These are phyloP conservation scores for Discostella stelligera DNA, from an alignment of 352 stramenopile genomes.

Conservation along the genomic window DNA sequence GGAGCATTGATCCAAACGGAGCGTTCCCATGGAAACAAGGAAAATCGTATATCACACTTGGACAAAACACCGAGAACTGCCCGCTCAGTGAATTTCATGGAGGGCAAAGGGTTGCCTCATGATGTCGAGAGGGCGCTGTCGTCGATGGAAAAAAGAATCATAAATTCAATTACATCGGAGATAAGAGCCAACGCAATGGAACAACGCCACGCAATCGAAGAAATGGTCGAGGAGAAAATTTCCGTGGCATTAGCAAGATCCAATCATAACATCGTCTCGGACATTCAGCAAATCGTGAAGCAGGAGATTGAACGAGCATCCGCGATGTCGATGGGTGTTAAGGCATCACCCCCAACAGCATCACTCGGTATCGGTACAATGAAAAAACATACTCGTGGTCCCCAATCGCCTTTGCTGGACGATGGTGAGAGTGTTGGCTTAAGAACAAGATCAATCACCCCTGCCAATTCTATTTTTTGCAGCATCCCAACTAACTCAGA, in stretches of 20 bases:
- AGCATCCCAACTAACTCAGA: background rate
- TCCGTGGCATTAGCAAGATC: constrained; percentile 25
- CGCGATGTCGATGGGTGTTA: constrained; percentile 12
- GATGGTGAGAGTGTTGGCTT: constrained; percentile 2
- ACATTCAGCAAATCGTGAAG: constrained; percentile 31
- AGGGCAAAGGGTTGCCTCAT: constrained; percentile 16
- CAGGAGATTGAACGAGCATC: constrained; percentile 22
- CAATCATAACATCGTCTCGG: constrained; percentile 34
- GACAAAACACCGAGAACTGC: constrained; percentile 10
- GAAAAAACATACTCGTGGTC: constrained; percentile 5
- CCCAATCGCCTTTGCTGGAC: background rate
- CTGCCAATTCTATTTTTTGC: too few species aligned
- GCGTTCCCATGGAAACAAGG: constrained; percentile 7
- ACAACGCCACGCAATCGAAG: constrained; percentile 29
- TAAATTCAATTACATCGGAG: constrained; percentile 29
- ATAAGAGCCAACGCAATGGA: constrained; percentile 26
- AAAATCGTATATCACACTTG: constrained; percentile 7
- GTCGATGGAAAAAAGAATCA: constrained; percentile 40
- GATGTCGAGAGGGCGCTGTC: constrained; percentile 31
- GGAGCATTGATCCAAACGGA: constrained; percentile 11
- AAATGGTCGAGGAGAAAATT: constrained; percentile 45
- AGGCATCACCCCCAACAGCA: constrained; percentile 6
- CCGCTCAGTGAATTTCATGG: constrained; percentile 7
- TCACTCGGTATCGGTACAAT: background rate
- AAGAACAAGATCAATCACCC: background rate